Evolutionary conservation across 352 stramenopile genomes (phyloP).

Genomic region (Phytophthora kernoviae): DNA sequence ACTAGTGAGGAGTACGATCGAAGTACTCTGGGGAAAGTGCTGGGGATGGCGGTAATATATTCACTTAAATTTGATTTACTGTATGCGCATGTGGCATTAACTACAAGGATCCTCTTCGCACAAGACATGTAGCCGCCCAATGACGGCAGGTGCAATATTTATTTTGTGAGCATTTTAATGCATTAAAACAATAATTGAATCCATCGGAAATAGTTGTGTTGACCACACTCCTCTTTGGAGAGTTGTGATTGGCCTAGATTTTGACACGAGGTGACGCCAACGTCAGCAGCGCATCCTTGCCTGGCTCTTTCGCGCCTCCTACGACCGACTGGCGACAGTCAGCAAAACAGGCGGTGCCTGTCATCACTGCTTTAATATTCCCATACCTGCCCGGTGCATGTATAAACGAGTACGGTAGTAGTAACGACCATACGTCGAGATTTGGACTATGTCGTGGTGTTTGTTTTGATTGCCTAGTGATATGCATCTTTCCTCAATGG

Average conservation of each 20-base stretch:
- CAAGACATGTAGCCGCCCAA: too few relatives aligned
- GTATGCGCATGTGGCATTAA: too few relatives aligned
- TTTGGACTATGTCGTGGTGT: too few relatives aligned
- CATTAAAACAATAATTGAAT: too few relatives aligned
- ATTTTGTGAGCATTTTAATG: too few relatives aligned
- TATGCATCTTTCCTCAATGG: not conserved
- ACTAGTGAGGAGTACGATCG: constrained; percentile 24
- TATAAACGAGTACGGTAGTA: too few relatives aligned
- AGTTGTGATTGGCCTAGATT: not conserved
- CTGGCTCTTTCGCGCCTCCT: constrained; percentile 1
- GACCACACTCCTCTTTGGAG: not conserved
- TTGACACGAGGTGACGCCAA: constrained; percentile 1
- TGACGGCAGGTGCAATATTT: too few relatives aligned
- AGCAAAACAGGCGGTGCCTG: not conserved
- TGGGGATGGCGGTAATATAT: constrained; percentile 6
- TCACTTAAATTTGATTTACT: not conserved
- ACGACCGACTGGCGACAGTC: not conserved
- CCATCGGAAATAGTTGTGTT: not conserved
- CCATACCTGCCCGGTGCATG: too few relatives aligned
- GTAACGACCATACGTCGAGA: too few relatives aligned
- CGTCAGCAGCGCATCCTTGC: not conserved
- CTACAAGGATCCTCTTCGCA: too few relatives aligned
- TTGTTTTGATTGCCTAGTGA: too few relatives aligned
- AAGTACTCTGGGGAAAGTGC: constrained; percentile 21
- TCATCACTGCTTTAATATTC: too few relatives aligned